Conservation (phyloP, 2,329 filamentous ascomycete genomes). For the Aureobasidium subglaciale region DNA sequence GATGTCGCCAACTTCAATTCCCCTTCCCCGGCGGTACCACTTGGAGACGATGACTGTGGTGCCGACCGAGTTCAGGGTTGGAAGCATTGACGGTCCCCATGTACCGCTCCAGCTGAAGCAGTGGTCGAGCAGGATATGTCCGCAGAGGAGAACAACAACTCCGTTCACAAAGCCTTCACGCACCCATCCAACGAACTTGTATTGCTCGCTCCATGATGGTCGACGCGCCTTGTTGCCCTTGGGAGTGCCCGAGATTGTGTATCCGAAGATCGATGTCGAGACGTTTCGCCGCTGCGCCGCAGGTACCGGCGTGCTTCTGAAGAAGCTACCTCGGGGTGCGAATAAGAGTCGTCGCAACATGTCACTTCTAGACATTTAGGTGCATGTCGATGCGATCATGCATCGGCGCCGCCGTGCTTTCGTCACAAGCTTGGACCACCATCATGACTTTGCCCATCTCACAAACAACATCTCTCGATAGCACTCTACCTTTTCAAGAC, state of each 20-base stretch:
- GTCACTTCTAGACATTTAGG: not conserved
- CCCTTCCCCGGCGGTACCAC: conserved; percentile 60
- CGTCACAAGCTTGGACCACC: conserved; percentile 8
- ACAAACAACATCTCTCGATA: not conserved
- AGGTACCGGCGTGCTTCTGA: not conserved
- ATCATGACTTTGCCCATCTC: not conserved
- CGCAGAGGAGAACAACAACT: conserved; percentile 14
- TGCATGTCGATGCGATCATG: conserved; percentile 1
- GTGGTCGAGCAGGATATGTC: conserved; percentile 42
- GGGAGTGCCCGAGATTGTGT: not conserved
- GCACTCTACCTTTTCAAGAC: not conserved
- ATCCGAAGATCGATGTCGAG: conserved; percentile 6
- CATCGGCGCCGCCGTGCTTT: not conserved
- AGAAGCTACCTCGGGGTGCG: not conserved
- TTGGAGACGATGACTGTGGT: conserved; percentile 65
- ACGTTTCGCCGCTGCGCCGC: not conserved
- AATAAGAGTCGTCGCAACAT: conserved; percentile 5
- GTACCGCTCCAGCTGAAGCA: conserved; percentile 53
- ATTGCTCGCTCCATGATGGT: not conserved
- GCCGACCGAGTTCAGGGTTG: conserved; percentile 63
- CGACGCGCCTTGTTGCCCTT: not conserved
- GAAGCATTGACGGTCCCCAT: conserved; percentile 79
- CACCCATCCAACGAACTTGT: not conserved
- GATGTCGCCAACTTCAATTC: conserved; percentile 70
- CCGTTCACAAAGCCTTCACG: not conserved